These are phyloP conservation scores for Gautieria morchelliformis DNA, from an alignment of 768 basidiomycete species.

Conservation along the genomic window DNA sequence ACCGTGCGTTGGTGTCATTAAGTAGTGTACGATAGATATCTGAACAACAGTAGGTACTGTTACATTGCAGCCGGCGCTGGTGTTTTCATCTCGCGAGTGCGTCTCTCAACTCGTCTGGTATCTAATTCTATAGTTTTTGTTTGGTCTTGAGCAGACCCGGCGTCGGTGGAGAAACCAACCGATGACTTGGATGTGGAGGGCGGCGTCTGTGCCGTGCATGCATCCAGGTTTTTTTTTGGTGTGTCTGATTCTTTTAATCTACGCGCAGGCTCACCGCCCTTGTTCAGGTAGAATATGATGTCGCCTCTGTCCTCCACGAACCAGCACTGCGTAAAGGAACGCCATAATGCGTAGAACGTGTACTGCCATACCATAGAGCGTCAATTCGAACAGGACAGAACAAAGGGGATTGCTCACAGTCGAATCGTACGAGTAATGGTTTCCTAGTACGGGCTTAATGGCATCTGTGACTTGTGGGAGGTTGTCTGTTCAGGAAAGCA, in stretches of 20 bases:
- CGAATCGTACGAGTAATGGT: conserved; percentile 2
- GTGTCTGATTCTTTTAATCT: neutral
- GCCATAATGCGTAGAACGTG: conserved; percentile 1
- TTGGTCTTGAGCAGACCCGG: neutral
- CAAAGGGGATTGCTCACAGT: neutral
- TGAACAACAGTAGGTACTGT: too few relatives aligned
- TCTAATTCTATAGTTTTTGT: neutral
- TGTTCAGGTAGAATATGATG: neutral
- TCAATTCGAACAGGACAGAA: neutral
- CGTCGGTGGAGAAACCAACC: neutral
- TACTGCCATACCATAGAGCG: neutral
- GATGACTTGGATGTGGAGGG: neutral
- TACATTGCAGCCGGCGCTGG: neutral
- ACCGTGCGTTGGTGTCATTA: too few relatives aligned
- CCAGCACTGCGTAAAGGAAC: neutral
- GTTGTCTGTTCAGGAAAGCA: neutral
- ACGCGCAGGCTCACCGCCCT: neutral
- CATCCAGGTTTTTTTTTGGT: neutral
- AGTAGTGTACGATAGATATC: too few relatives aligned
- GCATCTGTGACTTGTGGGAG: conserved; percentile 7
- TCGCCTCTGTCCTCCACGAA: neutral
- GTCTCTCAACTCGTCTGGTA: neutral
- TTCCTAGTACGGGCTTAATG: conserved; percentile 5
- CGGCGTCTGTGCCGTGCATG: neutral
- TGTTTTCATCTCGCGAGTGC: neutral